Base-by-base conservation (phyloP, 2,329 filamentous ascomycete species). In the Didymella pomorum region DNA sequence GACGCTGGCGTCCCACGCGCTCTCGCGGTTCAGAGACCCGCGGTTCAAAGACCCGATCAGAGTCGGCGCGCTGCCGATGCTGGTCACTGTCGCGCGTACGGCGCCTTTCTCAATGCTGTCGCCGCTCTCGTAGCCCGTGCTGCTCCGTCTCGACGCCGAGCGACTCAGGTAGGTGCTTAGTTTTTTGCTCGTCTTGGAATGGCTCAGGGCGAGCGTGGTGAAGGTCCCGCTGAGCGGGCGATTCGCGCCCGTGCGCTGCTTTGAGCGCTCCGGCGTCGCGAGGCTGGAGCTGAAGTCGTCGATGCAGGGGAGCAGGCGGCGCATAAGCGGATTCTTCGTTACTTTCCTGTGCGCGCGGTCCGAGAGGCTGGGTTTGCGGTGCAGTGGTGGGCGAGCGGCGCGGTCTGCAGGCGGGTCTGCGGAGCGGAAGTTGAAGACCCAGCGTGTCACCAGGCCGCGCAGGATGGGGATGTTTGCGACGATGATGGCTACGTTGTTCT, bases 401-500 rank as follows among this genome's bases (percentile, higher is more conserved):
- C 29, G 29, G 23, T 45, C 41, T 20, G 67, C 71, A 12, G 71
- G 63, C 54, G 75, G 73, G 3, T 37, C 26, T 31, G 29, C 29
- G 18, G 71, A 71, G 11, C 65, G 65, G 60, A 76, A 76, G 60
- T 76, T 73, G 61, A 76, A 76, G 25, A 78, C 72, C 75, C 76
- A 78, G 42, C 76, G 74, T 7, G 75, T 76, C 28, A 79, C 75
- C 8, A 79, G 72, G 29, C 76, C 75, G 45, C 76, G 76, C 20
- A 79, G 69, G n/a, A 77, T 77, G 10, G 76, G 76, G 9, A 79
- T 69, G 56, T 77, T 78, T 35, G 76, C 76, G 10, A 78, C 74
- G 39, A 78, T 78, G 51, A 79, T 79, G 26, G 76, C 76, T 35
- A 78, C 76, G 51, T 76, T 78, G 62, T 77, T 78, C 50, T 79